Percentiles rank a stretch among this genome's conserved stretches.
Evolutionary conservation across 2,329 filamentous ascomycete genomes (phyloP).

Genomic region (Didymella segeticola): DNA sequence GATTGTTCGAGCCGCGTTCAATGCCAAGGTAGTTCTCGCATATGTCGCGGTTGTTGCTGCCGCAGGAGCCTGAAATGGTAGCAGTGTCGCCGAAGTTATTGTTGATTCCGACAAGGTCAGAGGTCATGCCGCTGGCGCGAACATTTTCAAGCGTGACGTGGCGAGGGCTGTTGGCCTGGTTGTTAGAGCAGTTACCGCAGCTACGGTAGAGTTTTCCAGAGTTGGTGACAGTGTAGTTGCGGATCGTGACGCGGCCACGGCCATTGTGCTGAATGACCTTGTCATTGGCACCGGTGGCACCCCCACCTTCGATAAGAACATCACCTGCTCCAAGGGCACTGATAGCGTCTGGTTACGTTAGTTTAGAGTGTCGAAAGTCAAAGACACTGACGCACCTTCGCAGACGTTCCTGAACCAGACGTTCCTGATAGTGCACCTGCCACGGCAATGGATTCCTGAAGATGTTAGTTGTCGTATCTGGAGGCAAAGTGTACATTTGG

Average conservation of each 20-base stretch:
- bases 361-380: neutral
- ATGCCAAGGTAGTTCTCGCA: neutral
- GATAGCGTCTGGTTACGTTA: conserved; percentile 18
- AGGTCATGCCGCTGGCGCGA: conserved; percentile 43
- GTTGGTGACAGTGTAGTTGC: conserved; percentile 42
- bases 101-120: conserved; percentile 52
- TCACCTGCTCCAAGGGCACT: conserved; percentile 25
- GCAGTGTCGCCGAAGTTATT: conserved; percentile 56
- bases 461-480: neutral
- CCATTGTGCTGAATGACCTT: conserved; percentile 45
- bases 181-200: conserved; percentile 41
- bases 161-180: conserved; percentile 47
- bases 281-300: conserved; percentile 33
- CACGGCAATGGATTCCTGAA: conserved; percentile 53
- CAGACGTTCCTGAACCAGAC: conserved; percentile 24
- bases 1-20: neutral
- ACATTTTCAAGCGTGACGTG: conserved; percentile 49
- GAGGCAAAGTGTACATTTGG: neutral
- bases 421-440: conserved; percentile 51
- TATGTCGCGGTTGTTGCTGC: conserved; percentile 8
- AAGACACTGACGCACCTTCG: conserved; percentile 12
- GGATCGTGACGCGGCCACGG: conserved; percentile 27
- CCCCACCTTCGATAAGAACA: conserved; percentile 45
- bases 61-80: conserved; percentile 49
- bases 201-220: conserved; percentile 52